A percentile compares a stretch with the other conserved stretches of the same genome.
phyloP scores from a whole-genome alignment of 1,139 yeast species.

The Zygosaccharomyces pseudobailii region DNA sequence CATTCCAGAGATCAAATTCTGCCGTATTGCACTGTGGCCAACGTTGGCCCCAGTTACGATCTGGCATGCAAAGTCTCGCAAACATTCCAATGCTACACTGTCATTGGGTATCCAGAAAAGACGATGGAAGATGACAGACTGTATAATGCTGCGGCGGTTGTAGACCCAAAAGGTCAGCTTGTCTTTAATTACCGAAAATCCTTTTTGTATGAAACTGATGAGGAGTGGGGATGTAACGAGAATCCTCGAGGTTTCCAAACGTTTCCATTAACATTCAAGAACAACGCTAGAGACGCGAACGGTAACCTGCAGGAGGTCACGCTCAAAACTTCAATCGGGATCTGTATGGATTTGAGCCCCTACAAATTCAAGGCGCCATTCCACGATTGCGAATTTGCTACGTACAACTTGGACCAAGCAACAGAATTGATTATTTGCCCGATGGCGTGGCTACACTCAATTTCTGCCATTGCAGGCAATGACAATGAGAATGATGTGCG shows the following conservation, averaged over 20 bases:
- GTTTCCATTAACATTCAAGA: conserved; percentile 23
- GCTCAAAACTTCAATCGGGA: conserved; percentile 52
- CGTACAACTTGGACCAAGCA: conserved; percentile 44
- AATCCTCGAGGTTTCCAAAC: conserved; percentile 53
- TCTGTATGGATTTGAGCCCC: conserved; percentile 95
- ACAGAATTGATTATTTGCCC: conserved; percentile 66
- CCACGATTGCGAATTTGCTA: conserved; percentile 65
- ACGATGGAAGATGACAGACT: conserved; percentile 32
- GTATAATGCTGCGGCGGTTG: conserved; percentile 70
- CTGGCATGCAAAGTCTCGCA: conserved; percentile 57
- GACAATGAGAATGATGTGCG: conserved; percentile 18
- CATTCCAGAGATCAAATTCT: conserved; percentile 45
- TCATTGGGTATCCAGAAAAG: conserved; percentile 79
- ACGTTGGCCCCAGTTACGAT: conserved; percentile 43
- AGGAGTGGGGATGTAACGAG: conserved; percentile 73
- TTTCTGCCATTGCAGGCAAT: conserved; percentile 33
- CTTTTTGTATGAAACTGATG: conserved; percentile 75
- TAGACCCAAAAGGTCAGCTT: conserved; percentile 53
- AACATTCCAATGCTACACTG: conserved; percentile 56
- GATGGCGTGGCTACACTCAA: conserved; percentile 79
- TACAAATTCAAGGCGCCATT: conserved; percentile 80
- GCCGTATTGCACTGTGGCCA: conserved; percentile 53
- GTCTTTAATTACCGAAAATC: conserved; percentile 71
- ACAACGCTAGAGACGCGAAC: conserved; percentile 9
- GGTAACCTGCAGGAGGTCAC: conserved; percentile 6